phyloP scores from a whole-genome alignment of 169 alveolate species.

The Plasmodium inui region DNA sequence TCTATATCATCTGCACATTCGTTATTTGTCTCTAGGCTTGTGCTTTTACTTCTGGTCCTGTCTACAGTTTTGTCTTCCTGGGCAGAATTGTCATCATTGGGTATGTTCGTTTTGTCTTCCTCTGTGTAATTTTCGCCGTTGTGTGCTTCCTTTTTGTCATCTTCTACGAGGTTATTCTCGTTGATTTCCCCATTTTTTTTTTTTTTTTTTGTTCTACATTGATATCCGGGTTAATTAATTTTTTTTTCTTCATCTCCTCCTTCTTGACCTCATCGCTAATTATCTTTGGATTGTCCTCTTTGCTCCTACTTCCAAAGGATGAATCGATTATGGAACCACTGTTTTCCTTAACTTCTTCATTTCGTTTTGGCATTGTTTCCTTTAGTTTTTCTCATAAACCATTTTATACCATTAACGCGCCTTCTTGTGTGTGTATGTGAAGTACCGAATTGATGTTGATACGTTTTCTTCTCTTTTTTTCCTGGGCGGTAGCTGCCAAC shows the following conservation, averaged over 20 bases:
- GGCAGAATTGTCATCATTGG: background rate
- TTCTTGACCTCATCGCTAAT: background rate
- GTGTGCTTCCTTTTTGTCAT: background rate
- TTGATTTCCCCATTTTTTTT: background rate
- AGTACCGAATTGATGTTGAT: background rate
- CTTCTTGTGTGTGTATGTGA: background rate
- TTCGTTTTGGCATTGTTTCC: slow-evolving; percentile 35
- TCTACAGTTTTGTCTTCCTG: background rate
- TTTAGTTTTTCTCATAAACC: slow-evolving; percentile 18
- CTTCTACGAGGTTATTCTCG: background rate
- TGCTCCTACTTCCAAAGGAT: background rate
- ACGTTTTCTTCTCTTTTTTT: background rate
- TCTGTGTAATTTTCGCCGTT: background rate
- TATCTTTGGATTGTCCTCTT: background rate
- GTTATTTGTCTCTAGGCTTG: background rate
- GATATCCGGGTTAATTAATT: background rate
- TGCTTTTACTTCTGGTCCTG: slow-evolving; percentile 2
- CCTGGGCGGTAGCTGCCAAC: background rate
- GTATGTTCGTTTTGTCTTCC: background rate
- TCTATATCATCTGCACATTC: slow-evolving; percentile 7
- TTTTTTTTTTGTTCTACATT: background rate
- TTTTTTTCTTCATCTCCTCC: background rate
- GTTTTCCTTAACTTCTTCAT: slow-evolving; percentile 1
- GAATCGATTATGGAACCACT: background rate
- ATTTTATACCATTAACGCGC: background rate